Percentiles rank a stretch among this genome's conserved stretches.
phyloP scores from a whole-genome alignment of 225 moss, liverwort and hornwort species.

The Neckera pumila region DNA sequence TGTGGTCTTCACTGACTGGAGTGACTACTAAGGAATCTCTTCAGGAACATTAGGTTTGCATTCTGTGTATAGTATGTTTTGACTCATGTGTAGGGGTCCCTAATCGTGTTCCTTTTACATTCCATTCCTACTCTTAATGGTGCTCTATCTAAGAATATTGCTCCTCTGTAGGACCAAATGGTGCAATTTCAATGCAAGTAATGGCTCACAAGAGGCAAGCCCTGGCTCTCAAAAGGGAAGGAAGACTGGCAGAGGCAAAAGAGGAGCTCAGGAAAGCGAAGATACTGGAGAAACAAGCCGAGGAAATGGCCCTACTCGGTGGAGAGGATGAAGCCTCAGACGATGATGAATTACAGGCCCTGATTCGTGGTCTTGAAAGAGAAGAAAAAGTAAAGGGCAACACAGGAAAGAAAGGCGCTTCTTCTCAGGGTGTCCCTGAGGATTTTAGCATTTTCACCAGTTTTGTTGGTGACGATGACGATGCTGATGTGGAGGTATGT shows the following conservation, averaged over 20 bases:
- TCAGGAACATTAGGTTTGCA: background rate
- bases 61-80: background rate
- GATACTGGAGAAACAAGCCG: constrained; percentile 70
- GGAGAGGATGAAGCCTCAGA: constrained; percentile 59
- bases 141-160: background rate
- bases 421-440: constrained; percentile 21
- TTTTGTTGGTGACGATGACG: constrained; percentile 64
- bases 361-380: constrained; percentile 86
- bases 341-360: constrained; percentile 66
- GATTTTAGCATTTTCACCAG: constrained; percentile 22
- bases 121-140: background rate
- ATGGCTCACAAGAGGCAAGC: constrained; percentile 76
- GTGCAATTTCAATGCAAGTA: constrained; percentile 57
- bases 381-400: constrained; percentile 51
- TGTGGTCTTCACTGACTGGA: background rate
- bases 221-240: constrained; percentile 83
- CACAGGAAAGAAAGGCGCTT: constrained; percentile 1
- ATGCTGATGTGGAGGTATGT: constrained; percentile 87
- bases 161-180: constrained; percentile 22
- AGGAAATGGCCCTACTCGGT: constrained; percentile 75
- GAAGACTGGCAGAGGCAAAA: constrained; percentile 82
- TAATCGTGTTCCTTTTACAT: background rate
- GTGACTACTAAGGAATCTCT: background rate
- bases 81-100: background rate
- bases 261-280: constrained; percentile 95